Evolutionary conservation across 768 basidiomycete species (phyloP), one percentile per base, ranked within the genome.

Genomic region (Kwoniella newhampshirensis): DNA sequence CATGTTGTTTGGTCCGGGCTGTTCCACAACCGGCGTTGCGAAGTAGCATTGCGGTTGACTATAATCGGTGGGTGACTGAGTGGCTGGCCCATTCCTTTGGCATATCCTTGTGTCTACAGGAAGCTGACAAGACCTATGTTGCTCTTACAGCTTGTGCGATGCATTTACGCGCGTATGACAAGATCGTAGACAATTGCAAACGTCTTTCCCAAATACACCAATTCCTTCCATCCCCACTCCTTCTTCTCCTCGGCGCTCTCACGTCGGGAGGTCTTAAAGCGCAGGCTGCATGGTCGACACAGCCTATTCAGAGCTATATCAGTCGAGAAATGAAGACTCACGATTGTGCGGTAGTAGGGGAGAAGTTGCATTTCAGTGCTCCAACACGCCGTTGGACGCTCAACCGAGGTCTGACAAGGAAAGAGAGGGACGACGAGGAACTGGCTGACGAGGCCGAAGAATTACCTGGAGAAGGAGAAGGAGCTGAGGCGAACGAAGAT

Each of bases 161-260:
- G 35, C 74, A 80, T 1, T 82, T 80, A 4, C 79, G 83, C 47
- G 81, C 83, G 11, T 82, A 82, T 66, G 66, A 78, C 20, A 77
- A 81, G 9, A 83, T 88, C 15, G 83, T 89, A 15, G 87, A 89
- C 58, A 87, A 89, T 67, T 82, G 82, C 28, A 84, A 91, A 23
- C 87, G 87, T 60, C 77, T 97, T 28, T 84, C 88, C 54, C 85
- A 82, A 28, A 77, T 78, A 0, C 80, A 91, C 68, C 91, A 94
- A 69, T 91, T 89, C 79, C 87, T 91, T 68, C 88, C 91, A 51
- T 90, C 93, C 39, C 87, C 91, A 0, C 77, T 88, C 12, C 85
- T 90, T 5, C 81, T 97, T 45, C 81, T 94, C 20, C 70, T 87
- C 3, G 86, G 87, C 0, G 82, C 83, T 0, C 81, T 96, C 3